Base-by-base conservation (phyloP, 179 eudicot genomes). In the Gypsophila paniculata region DNA sequence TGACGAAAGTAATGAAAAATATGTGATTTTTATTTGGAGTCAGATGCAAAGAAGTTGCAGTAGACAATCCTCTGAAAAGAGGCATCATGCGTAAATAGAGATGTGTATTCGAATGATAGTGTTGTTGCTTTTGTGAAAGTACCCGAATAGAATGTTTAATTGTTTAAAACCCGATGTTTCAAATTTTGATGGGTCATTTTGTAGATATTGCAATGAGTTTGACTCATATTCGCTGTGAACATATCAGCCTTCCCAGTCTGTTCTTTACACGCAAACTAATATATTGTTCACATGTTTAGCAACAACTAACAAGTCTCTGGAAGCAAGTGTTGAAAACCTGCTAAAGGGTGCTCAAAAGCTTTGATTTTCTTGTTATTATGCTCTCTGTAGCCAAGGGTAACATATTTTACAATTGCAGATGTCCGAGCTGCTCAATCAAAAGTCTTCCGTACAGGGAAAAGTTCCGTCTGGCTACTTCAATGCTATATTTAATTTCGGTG, bases 391-490 rank as follows among this genome's bases (percentile, higher is more conserved):
- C 62, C 46, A 29, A 58, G 57, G 8, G n/a, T 68, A 59, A 66
- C 42, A 12, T 49, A 32, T 51, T 55, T 58, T 65, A 26, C 48
- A 55, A n/a, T 59, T 81, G 80, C 92, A 93, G 98, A 93, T 93
- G 98, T 93, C 98, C 15, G 96, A 89, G 84, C 83, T 93, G 77
- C 86, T 93, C 42, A 93, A 93, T 80, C 98, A 90, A 73, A 90
- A 76, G 82, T 89, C 95, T 22, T 86, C 95, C 34, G 77, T 87
- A 61, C 96, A 87, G 53, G 96, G 98, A 55, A 93, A 93, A 85
- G 90, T 93, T 58, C 98, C 98, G 75, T 91, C 96, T 39, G 98
- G 98, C 49, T 91, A 91, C 75, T 85, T 89, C 74, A 93, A 93
- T 72, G 87, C 97, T 57, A 82, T 89, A 18, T 93, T 91, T 75